Evolutionary conservation across 805 yeast species (phyloP).

Genomic region (Tetrapisispora taiwanensis): DNA sequence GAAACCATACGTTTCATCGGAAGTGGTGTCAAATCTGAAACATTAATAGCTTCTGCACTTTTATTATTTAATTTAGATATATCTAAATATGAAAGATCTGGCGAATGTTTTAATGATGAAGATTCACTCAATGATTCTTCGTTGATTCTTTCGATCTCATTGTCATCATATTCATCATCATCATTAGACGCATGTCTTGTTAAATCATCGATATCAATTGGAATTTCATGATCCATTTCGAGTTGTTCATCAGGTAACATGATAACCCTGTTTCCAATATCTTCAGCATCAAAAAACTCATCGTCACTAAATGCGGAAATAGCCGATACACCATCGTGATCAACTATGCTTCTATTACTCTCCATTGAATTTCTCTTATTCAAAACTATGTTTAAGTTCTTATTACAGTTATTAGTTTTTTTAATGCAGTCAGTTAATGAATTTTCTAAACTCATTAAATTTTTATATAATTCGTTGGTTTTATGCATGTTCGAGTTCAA

Average conservation of each 20-base stretch:
- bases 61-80: background rate
- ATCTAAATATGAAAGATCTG: background rate
- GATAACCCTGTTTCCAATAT: slow-evolving; percentile 45
- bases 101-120: background rate
- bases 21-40: slow-evolving; percentile 47
- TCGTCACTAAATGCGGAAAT: slow-evolving; percentile 33
- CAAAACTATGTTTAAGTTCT: background rate
- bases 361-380: background rate
- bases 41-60: background rate
- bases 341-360: background rate
- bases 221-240: slow-evolving; percentile 3
- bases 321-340: slow-evolving; percentile 9
- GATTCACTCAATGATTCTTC: background rate
- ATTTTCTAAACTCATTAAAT: slow-evolving; percentile 17
- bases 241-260: slow-evolving; percentile 35
- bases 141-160: background rate
- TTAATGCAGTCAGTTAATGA: slow-evolving; percentile 15
- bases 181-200: background rate
- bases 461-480: slow-evolving; percentile 20
- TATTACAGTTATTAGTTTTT: slow-evolving; percentile 4
- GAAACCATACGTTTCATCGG: slow-evolving; percentile 35
- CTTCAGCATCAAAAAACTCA: slow-evolving; percentile 63
- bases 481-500: background rate
- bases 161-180: background rate
- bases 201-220: background rate